Percentiles rank a stretch among this genome's conserved stretches.
These are phyloP conservation scores for Chrysopogon serrulatus DNA, from an alignment of 176 grass and related monocot species.

Conservation along the genomic window DNA sequence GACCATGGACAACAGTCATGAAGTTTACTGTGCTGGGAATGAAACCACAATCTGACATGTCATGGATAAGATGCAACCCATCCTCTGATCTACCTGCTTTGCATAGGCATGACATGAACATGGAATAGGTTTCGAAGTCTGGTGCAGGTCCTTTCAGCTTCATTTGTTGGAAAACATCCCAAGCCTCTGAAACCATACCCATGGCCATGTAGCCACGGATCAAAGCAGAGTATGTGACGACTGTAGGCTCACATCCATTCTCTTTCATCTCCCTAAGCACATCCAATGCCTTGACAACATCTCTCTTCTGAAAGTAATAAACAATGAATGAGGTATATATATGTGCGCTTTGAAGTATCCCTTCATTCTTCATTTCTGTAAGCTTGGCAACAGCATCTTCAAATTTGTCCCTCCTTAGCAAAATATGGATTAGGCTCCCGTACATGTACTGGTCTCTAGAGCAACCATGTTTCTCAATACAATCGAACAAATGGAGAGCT, in stretches of 20 bases:
- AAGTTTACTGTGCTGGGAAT: conserved; percentile 82
- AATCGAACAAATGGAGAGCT: conserved; percentile 46
- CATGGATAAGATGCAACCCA: conserved; percentile 50
- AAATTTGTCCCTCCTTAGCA: conserved; percentile 53
- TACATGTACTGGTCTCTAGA: conserved; percentile 58
- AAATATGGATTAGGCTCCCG: conserved; percentile 71
- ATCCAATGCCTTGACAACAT: conserved; percentile 54
- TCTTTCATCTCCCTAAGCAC: conserved; percentile 67
- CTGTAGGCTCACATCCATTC: conserved; percentile 50
- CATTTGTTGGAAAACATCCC: conserved; percentile 64
- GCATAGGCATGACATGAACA: conserved; percentile 85
- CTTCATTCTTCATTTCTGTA: conserved; percentile 69
- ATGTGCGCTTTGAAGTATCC: conserved; percentile 47
- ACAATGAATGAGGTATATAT: conserved; percentile 75
- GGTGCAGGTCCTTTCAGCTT: conserved; percentile 75
- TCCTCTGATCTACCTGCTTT: conserved; percentile 68
- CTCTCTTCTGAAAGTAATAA: conserved; percentile 73
- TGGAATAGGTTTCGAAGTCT: conserved; percentile 82
- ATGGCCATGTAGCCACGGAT: conserved; percentile 76
- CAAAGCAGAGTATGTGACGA: conserved; percentile 72
- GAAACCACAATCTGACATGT: conserved; percentile 66
- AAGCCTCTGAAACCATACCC: conserved; percentile 76
- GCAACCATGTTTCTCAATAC: conserved; percentile 52
- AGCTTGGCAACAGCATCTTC: conserved; percentile 63
- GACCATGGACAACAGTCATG: conserved; percentile 63